Evolutionary conservation across 192 early-diverging fungal genomes (phyloP).

Genomic region (Cladochytrium replicatum): DNA sequence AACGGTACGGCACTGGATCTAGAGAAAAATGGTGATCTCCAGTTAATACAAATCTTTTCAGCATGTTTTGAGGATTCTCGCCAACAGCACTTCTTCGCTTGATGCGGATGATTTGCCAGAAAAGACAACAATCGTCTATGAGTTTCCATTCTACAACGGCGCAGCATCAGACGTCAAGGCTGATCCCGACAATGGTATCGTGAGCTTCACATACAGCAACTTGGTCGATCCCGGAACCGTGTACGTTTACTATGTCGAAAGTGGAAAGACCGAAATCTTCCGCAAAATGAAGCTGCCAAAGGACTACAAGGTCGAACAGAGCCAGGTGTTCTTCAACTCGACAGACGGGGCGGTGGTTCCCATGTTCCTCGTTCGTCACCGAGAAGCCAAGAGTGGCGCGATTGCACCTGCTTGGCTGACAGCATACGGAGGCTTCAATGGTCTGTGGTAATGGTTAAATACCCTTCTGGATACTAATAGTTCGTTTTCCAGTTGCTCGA

Average conservation of each 20-base stretch:
- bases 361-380: conserved; percentile 1
- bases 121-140: background rate
- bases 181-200: background rate
- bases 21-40: too few relatives aligned
- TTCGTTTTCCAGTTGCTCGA: background rate
- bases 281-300: too few relatives aligned
- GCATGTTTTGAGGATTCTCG: background rate
- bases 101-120: too few relatives aligned
- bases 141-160: conserved; percentile 7
- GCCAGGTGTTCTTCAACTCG: conserved; percentile 5
- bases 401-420: conserved; percentile 6
- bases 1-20: conserved; percentile 1
- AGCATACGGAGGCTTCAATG: conserved; percentile 7
- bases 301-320: background rate
- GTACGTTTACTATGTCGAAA: conserved; percentile 1
- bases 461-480: background rate
- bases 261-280: too few relatives aligned
- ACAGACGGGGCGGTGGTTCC: conserved; percentile 1
- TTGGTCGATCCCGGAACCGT: conserved; percentile 7
- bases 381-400: too few relatives aligned
- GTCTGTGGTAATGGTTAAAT: background rate
- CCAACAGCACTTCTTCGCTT: conserved; percentile 1
- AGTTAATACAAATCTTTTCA: background rate
- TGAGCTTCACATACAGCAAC: background rate
- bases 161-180: conserved; percentile 1